Base-by-base conservation (phyloP, 306 rosid genomes). In the Prunus campanulata region DNA sequence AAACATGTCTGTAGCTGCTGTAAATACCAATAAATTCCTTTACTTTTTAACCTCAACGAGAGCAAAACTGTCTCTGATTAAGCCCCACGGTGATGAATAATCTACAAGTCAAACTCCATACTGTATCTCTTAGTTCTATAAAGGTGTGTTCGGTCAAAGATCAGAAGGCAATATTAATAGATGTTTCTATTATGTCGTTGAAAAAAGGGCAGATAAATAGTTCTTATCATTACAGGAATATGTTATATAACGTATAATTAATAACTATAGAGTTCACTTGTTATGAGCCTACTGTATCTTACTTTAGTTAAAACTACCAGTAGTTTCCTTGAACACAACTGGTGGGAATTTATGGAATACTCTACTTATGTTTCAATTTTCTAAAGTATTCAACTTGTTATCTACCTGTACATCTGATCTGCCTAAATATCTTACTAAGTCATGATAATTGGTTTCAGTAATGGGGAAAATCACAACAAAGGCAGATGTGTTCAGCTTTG, bases 401-500 rank as follows among this genome's bases (percentile, higher is more conserved):
- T 62, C 24, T 32, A 39, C 46, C 61, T 66, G 60, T 27, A 60
- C 47, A 11, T 61, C 59, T 30, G 15, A 29, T 76, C 47, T 46
- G 57, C 66, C 15, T 72, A 57, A 55, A 25, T 24, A 12, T 11
- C 68, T n/a, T 56, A 24, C 80, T 70, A 74, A 78, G 13, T 71
- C 24, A 1, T 51, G 42, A 79, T 10, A 35, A 0, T 79, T 81
- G 67, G 72, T 68, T 90, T 73, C 91, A 93, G 96, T 93, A 80
- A 89, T 87, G 93, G 98, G 98, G 75, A 90, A 89, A 80, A 89
- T 93, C 86, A 93, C 96, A 56, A 93, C 96, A 18, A 93, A 93
- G 80, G 93, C 32, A 42, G 93, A 93, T 79, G 94, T 90, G 55
- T 93, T 90, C 86, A 93, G 96, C 85, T 90, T 77, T 0, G 98